Conservation (phyloP, 768 basidiomycete species). For the Suillus bovinus region DNA sequence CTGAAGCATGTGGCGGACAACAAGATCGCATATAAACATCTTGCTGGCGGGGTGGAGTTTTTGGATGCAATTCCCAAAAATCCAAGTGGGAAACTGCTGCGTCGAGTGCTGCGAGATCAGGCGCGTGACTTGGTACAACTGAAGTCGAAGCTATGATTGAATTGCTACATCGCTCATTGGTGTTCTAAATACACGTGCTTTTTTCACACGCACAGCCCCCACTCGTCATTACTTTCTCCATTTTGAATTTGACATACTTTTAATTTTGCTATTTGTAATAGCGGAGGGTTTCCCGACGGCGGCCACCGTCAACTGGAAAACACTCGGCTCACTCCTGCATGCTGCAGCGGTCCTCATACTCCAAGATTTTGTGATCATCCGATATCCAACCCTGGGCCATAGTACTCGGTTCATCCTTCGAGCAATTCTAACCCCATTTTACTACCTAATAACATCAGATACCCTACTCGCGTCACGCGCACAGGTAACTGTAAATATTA, state of each 20-base stretch:
- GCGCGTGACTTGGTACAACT: slow-evolving; percentile 32
- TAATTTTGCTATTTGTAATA: too few relatives aligned
- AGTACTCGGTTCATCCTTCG: background rate
- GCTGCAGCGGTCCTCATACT: too few relatives aligned
- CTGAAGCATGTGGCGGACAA: slow-evolving; percentile 53
- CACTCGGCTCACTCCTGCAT: too few relatives aligned
- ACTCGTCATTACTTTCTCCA: too few relatives aligned
- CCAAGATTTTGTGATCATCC: background rate
- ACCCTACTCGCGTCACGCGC: background rate
- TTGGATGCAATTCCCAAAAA: slow-evolving; percentile 58
- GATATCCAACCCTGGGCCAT: background rate
- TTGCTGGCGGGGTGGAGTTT: slow-evolving; percentile 61
- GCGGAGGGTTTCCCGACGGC: too few relatives aligned
- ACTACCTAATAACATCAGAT: background rate
- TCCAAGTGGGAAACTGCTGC: slow-evolving; percentile 59
- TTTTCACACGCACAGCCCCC: too few relatives aligned
- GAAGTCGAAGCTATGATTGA: slow-evolving; percentile 8
- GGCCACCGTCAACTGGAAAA: too few relatives aligned
- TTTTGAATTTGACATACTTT: too few relatives aligned
- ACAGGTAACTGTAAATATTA: background rate
- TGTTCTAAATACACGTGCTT: too few relatives aligned
- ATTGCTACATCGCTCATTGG: background rate
- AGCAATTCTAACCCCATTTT: background rate
- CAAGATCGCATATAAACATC: slow-evolving; percentile 58
- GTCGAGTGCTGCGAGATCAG: slow-evolving; percentile 52